A percentile compares a stretch with the other conserved stretches of the same genome.
Conservation (phyloP, 1,139 yeast genomes). For the Kazachstania sp. region DNA sequence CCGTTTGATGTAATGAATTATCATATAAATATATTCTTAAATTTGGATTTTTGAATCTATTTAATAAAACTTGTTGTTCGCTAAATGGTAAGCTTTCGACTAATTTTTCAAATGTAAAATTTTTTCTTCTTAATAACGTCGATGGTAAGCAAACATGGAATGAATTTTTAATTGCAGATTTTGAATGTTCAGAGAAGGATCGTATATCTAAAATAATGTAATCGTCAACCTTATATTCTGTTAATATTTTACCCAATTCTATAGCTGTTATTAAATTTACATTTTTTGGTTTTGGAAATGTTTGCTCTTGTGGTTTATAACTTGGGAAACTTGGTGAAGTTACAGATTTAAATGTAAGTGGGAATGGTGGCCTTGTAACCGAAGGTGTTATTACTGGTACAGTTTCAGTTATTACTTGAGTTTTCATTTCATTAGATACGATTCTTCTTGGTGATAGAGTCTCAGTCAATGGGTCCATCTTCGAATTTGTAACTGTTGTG, state of each 20-base stretch:
- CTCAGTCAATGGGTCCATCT: background rate
- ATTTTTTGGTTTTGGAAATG: constrained; percentile 18
- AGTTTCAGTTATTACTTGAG: background rate
- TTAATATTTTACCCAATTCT: constrained; percentile 17
- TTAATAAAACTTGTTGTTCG: constrained; percentile 31
- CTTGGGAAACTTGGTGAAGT: constrained; percentile 6
- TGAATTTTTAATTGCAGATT: constrained; percentile 45
- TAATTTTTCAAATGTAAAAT: constrained; percentile 47
- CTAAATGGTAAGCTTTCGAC: constrained; percentile 28
- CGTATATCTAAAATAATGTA: constrained; percentile 55
- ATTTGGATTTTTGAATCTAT: constrained; percentile 15
- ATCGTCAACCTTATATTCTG: constrained; percentile 3
- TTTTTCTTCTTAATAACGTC: constrained; percentile 61
- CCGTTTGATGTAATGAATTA: constrained; percentile 28
- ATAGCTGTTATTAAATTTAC: constrained; percentile 16
- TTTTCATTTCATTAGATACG: background rate
- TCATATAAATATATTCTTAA: constrained; percentile 30
- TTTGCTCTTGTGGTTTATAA: constrained; percentile 20
- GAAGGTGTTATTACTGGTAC: background rate
- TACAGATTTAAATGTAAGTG: constrained; percentile 19
- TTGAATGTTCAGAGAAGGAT: constrained; percentile 56
- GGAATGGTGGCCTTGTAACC: constrained; percentile 12
- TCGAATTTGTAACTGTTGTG: background rate
- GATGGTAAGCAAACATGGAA: constrained; percentile 70
- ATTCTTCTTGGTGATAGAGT: background rate